A percentile compares a stretch with the other conserved stretches of the same genome.
Conservation (phyloP, 768 basidiomycete genomes). For the Suillus hirtellus region DNA sequence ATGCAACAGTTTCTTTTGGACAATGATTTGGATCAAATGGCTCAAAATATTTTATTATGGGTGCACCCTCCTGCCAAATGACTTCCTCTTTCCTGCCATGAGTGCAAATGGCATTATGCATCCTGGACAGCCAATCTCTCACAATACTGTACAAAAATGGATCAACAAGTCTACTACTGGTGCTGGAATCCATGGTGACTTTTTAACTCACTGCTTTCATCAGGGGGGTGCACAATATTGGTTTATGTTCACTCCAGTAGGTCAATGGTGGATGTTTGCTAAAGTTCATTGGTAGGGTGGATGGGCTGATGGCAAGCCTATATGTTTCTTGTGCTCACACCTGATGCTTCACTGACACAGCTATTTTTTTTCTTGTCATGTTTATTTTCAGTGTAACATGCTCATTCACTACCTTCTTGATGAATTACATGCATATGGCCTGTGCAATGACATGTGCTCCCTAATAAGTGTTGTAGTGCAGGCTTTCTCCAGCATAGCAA, state of each 20-base stretch:
- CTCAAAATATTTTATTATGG: conserved; percentile 8
- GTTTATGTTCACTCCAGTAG: conserved; percentile 26
- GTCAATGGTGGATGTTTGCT: conserved; percentile 36
- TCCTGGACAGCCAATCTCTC: conserved; percentile 23
- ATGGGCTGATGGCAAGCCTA: conserved; percentile 41
- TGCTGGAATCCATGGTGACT: conserved; percentile 14
- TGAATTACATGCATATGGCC: conserved; percentile 21
- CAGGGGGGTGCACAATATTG: conserved; percentile 30
- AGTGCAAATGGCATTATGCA: conserved; percentile 25
- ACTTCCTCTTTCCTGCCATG: conserved; percentile 27
- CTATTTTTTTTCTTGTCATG: neutral
- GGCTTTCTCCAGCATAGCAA: neutral
- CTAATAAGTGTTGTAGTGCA: neutral
- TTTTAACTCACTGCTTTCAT: conserved; percentile 30
- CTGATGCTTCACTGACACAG: neutral
- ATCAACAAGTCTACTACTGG: conserved; percentile 19
- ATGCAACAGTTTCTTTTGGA: neutral
- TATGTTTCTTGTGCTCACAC: conserved; percentile 16
- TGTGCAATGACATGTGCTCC: neutral
- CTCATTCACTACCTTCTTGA: conserved; percentile 28
- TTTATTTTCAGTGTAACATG: conserved; percentile 6
- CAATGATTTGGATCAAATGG: neutral
- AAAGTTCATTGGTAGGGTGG: conserved; percentile 42
- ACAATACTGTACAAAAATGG: conserved; percentile 23
- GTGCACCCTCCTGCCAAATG: conserved; percentile 14